phyloP scores from a whole-genome alignment of 192 early-diverging fungal species.

The Dissophora globulifera region DNA sequence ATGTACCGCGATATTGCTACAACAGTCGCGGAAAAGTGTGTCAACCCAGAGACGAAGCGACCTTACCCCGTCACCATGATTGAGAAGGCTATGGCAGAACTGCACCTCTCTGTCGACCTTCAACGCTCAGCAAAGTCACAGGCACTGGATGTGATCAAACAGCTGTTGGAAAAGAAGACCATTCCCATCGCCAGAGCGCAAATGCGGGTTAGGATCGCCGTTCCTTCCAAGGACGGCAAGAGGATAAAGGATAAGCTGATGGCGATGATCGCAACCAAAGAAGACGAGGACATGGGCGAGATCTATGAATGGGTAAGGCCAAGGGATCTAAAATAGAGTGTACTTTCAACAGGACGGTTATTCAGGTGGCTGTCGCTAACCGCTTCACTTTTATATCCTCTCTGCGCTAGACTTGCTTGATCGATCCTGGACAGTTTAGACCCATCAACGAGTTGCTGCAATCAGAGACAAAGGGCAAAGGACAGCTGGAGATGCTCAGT shows the following conservation, averaged over 20 bases:
- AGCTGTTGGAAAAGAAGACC: constrained; percentile 86
- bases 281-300: constrained; percentile 81
- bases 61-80: constrained; percentile 98
- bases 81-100: constrained; percentile 95
- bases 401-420: constrained; percentile 69
- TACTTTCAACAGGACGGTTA: not conserved
- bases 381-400: not conserved
- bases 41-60: constrained; percentile 94
- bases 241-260: constrained; percentile 80
- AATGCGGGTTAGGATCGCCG: constrained; percentile 87
- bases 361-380: constrained; percentile 1
- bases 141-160: constrained; percentile 94
- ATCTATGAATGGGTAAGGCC: constrained; percentile 85
- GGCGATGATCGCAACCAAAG: constrained; percentile 69
- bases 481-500: constrained; percentile 89
- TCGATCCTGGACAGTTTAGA: constrained; percentile 95
- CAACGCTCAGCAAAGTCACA: constrained; percentile 91
- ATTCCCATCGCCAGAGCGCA: constrained; percentile 95
- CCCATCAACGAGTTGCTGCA: constrained; percentile 85
- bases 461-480: constrained; percentile 86
- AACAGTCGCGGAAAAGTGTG: constrained; percentile 93
- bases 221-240: constrained; percentile 90
- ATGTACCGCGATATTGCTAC: constrained; percentile 94
- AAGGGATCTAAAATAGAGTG: no score
- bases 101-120: constrained; percentile 92